Evolutionary conservation across 768 basidiomycete species (phyloP).

Genomic region (Hypholoma sublateritium): DNA sequence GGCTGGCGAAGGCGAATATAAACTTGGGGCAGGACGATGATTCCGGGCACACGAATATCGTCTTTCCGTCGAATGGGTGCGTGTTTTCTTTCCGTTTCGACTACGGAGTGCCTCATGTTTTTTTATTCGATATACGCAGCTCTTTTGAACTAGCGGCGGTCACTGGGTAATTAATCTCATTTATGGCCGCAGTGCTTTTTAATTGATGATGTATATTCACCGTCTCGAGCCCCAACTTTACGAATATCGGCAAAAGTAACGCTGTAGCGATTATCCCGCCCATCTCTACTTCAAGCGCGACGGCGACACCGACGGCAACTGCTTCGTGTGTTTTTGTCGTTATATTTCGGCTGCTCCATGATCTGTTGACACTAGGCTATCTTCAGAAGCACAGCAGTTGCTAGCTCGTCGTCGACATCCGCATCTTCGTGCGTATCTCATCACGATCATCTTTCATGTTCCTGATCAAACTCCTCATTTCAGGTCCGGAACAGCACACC

Average conservation of each 20-base stretch:
- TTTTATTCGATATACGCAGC: neutral
- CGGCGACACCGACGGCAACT: no score
- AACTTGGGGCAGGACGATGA: neutral
- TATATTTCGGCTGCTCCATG: neutral
- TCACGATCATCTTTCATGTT: neutral
- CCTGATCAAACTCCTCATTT: neutral
- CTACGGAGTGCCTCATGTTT: neutral
- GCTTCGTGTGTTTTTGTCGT: neutral
- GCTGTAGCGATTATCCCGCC: slow-evolving; percentile 10
- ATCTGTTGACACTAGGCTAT: neutral
- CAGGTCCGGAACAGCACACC: neutral
- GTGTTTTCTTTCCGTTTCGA: neutral
- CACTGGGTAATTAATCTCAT: slow-evolving; percentile 11
- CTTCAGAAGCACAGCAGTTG: neutral
- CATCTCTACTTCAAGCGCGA: neutral
- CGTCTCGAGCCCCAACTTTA: slow-evolving; percentile 15
- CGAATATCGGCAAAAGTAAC: slow-evolving; percentile 17
- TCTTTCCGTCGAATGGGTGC: slow-evolving; percentile 19
- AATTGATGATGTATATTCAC: neutral
- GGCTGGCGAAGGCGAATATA: slow-evolving; percentile 16
- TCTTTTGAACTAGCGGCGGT: slow-evolving; percentile 17
- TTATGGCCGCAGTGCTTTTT: neutral
- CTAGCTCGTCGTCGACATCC: neutral
- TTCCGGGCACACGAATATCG: slow-evolving; percentile 9
- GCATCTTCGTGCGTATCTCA: neutral